phyloP scores from a whole-genome alignment of 768 basidiomycete genomes.

The Mycena crocata region DNA sequence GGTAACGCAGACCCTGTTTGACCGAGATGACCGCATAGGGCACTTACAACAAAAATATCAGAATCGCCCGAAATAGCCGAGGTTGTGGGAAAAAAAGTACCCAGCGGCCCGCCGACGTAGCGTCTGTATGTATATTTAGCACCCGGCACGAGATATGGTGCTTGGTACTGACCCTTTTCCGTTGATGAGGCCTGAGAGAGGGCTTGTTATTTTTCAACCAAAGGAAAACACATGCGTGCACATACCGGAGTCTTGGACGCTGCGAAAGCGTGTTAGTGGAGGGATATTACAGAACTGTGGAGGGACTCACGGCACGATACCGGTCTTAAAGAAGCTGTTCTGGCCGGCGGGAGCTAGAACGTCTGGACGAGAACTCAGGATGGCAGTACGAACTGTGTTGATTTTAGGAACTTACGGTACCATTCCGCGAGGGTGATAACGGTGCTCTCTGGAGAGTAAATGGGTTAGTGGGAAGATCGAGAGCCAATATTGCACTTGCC shows the following conservation, averaged over 20 bases:
- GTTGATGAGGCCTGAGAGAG: constrained; percentile 52
- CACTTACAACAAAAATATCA: constrained; percentile 34
- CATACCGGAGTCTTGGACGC: constrained; percentile 51
- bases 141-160: constrained; percentile 39
- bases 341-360: constrained; percentile 52
- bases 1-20: constrained; percentile 54
- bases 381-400: background rate
- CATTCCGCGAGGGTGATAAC: constrained; percentile 52
- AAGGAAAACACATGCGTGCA: background rate
- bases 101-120: constrained; percentile 53
- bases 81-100: constrained; percentile 35
- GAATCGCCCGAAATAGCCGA: constrained; percentile 34
- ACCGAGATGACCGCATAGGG: constrained; percentile 59
- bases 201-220: background rate
- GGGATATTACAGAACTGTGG: constrained; percentile 13
- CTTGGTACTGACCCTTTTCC: constrained; percentile 42
- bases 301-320: constrained; percentile 43
- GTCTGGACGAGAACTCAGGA: constrained; percentile 17
- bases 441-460: constrained; percentile 36
- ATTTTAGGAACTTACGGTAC: constrained; percentile 23
- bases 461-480: constrained; percentile 16
- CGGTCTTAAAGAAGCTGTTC: constrained; percentile 45
- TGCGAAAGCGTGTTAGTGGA: background rate
- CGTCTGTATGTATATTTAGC: constrained; percentile 39
- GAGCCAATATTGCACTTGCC: constrained; percentile 34